phyloP scores from a whole-genome alignment of 352 stramenopile genomes.

The Phytophthora colocasiae region DNA sequence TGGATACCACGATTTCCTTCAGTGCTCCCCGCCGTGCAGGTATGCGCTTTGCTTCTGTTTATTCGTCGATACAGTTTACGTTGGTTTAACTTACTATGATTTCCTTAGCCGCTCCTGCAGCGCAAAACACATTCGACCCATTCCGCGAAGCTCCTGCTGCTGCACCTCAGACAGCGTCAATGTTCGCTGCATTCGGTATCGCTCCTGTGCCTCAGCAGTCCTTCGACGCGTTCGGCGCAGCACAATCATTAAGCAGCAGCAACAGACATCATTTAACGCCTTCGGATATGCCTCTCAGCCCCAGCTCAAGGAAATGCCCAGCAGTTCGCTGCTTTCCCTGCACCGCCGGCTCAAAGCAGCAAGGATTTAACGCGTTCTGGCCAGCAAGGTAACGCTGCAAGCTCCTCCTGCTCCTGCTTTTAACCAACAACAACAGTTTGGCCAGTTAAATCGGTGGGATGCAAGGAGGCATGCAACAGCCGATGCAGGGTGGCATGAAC shows the following conservation, averaged over 20 bases:
- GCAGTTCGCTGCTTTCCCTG: conserved; percentile 56
- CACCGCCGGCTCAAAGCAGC: conserved; percentile 49
- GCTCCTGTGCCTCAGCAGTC: conserved; percentile 46
- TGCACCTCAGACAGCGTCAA: conserved; percentile 33
- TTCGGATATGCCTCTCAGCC: conserved; percentile 52
- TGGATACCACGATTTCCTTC: conserved; percentile 88
- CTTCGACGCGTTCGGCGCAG: conserved; percentile 65
- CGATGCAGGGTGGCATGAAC: conserved; percentile 45
- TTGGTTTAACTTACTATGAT: conserved; percentile 5
- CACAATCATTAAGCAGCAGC: conserved; percentile 46
- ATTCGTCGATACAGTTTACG: no score
- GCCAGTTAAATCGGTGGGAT: conserved; percentile 55
- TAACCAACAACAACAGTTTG: conserved; percentile 54
- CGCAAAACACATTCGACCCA: conserved; percentile 72
- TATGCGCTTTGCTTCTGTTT: conserved; percentile 23
- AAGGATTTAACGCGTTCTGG: conserved; percentile 67
- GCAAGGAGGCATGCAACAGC: conserved; percentile 45
- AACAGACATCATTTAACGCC: conserved; percentile 63
- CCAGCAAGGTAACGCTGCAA: conserved; percentile 41
- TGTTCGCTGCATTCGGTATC: conserved; percentile 55
- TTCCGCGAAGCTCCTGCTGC: conserved; percentile 56
- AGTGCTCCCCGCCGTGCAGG: conserved; percentile 43
- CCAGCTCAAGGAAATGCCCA: conserved; percentile 34
- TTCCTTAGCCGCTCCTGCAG: conserved; percentile 28
- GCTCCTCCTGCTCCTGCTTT: conserved; percentile 53